Base-by-base conservation (phyloP, 2,329 filamentous ascomycete genomes). In the Aureobasidium sp. region DNA sequence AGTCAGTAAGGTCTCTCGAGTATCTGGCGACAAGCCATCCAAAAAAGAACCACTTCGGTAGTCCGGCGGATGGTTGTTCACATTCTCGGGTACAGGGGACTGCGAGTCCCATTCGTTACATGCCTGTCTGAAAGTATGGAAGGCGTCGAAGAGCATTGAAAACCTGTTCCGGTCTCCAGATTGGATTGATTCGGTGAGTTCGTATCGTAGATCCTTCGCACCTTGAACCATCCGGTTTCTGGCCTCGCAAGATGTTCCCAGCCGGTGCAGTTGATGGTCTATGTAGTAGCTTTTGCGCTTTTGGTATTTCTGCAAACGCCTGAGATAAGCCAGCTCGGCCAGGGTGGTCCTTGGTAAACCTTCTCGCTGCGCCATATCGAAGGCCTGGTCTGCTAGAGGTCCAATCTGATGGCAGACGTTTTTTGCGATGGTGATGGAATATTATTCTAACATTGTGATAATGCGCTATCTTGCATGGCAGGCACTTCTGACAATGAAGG, bases 131-230 rank as follows among this genome's bases (percentile, higher is more conserved):
- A 92, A 87, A 77, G 92, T 86, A 73, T 91, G 86, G 63, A 93
- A 82, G 62, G 89, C 88, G 78, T 87, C 87, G 73, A 89, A 91
- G 47, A 94, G 76, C 65, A 80, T 82, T 41, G 86, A 83, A 78
- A 94, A 94, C 64, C 80, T 83, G 69, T 87, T 87, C 77, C 90
- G 90, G 75, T 94, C 88, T 71, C 91, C 89, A 55, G 83, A 84
- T 64, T 88, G 85, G 74, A 93, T 91, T 74, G 83, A 85, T 67
- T 93, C 89, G 67, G 90, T 87, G 68, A 94, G 78, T 67, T 87
- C 89, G 65, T 87, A 83, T 71, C 91, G 86, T 64, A 88, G 85
- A 63, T 88, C 83, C 73, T 90, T 87, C 66, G 88, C 87, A 68
- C 86, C 90, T 66, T 88, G 84, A 67, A 86, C 86, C 70, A 93